Base-by-base conservation (phyloP, 805 yeast genomes). In the Grigorovia humatica region DNA sequence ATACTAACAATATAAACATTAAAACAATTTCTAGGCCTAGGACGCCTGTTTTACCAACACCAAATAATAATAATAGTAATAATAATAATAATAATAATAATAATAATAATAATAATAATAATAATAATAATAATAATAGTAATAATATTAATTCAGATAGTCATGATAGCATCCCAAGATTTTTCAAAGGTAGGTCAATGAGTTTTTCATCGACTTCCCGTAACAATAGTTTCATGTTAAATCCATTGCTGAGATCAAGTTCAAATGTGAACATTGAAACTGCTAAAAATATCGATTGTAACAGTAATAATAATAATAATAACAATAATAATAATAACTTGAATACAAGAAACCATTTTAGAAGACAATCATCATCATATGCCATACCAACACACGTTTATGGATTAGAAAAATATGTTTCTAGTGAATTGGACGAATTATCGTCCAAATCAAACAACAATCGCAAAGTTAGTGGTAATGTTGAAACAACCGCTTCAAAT, bases 381-480 rank as follows among this genome's bases (percentile, higher is more conserved):
- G 59, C 54, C 12, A 64, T 64, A 19, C 68, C 68, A 17, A 55
- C 65, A 2, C 68, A 64, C 46, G 47, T 64, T 12, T 64, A 60
- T 50, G 62, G 65, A 32, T 49, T 63, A 19, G 68, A 64, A 49
- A 57, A 64, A 47, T 64, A 62, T 47, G 66, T 64, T 11, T 55
- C 35, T 45, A 45, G 58, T 15, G 63, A 57, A 44, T 51, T 64
- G 44, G 68, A 64, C 47, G 59, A 54, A 29, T 44, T 59, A 15
- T 54, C 61, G 6, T 48, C 50, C 3, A 35, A 19, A n/a, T 44
- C 55, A n/a, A 45, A 46, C 30, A 32, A 32, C 15, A 32, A 13
- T 32, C 11, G 4, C 4, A 32, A 32, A 32, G 38, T 5, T 11
- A 9, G 38, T 32, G 38, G 15, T 8, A 9, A 9, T 32, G 8